Evolutionary conservation across 305 asterid genomes (phyloP).

Genomic region (Ilex paraguariensis): DNA sequence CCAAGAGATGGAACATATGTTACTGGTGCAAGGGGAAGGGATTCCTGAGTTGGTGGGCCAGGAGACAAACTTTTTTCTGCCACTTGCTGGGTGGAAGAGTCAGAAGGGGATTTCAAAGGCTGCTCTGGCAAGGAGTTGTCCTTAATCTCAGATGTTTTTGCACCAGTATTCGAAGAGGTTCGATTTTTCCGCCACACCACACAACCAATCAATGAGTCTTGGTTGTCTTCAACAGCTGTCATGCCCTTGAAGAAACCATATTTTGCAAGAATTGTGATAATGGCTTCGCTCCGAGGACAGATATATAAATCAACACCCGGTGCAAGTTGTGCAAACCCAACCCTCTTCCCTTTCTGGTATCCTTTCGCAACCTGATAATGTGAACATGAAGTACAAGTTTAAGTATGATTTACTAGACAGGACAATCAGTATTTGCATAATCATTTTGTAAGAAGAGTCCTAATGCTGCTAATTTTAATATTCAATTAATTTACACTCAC

Average conservation of each 20-base stretch:
- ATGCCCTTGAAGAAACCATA: constrained; percentile 19
- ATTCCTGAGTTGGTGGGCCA: background rate
- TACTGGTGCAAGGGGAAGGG: constrained; percentile 2
- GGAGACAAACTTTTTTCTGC: constrained; percentile 8
- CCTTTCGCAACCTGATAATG: constrained; percentile 20
- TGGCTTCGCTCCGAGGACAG: constrained; percentile 23
- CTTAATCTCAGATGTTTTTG: constrained; percentile 1
- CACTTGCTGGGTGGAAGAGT: constrained; percentile 5
- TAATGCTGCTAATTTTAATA: background rate
- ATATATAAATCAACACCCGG: constrained; percentile 18
- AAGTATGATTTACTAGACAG: constrained; percentile 6
- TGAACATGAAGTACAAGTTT: background rate
- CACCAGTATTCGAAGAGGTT: constrained; percentile 4
- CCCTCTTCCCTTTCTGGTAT: constrained; percentile 16
- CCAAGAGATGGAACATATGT: constrained; percentile 5
- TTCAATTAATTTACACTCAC: constrained; percentile 4
- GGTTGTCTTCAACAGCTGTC: constrained; percentile 17
- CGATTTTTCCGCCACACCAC: constrained; percentile 28
- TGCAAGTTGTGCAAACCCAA: constrained; percentile 22
- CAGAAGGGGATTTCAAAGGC: constrained; percentile 11
- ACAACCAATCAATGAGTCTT: constrained; percentile 26
- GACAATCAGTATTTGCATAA: background rate
- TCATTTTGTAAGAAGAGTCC: background rate
- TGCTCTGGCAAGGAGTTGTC: constrained; percentile 4
- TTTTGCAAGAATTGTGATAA: constrained; percentile 26